These are phyloP conservation scores for Ailanthus altissimus DNA, from an alignment of 345 rosid species.

Conservation along the genomic window DNA sequence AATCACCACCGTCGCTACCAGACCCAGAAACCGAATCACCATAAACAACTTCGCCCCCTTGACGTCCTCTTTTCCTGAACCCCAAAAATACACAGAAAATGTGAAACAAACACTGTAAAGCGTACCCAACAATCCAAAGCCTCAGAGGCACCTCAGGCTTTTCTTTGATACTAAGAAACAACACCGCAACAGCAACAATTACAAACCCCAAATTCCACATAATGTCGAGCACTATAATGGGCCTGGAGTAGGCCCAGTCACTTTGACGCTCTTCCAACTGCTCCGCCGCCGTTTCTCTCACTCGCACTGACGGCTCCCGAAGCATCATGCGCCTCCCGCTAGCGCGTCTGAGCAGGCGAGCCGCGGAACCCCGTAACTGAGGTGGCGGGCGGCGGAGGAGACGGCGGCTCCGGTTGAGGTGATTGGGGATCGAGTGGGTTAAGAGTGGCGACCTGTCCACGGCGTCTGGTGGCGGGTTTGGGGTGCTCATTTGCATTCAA, in stretches of 20 bases:
- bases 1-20: constrained; percentile 40
- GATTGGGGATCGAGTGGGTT: constrained; percentile 38
- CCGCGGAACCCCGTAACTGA: constrained; percentile 58
- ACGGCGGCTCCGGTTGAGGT: constrained; percentile 60
- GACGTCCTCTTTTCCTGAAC: constrained; percentile 45
- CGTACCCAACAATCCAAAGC: constrained; percentile 71
- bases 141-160: constrained; percentile 65
- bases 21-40: constrained; percentile 29
- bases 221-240: constrained; percentile 63
- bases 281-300: constrained; percentile 85
- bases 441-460: constrained; percentile 59
- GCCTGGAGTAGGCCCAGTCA: constrained; percentile 81
- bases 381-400: constrained; percentile 55
- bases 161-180: constrained; percentile 56
- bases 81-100: constrained; percentile 58
- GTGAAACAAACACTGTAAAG: constrained; percentile 67
- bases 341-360: constrained; percentile 72
- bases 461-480: constrained; percentile 32
- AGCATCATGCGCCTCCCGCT: constrained; percentile 83
- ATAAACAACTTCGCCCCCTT: constrained; percentile 24
- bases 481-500: constrained; percentile 34
- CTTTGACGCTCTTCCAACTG: constrained; percentile 84
- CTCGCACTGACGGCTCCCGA: constrained; percentile 72
- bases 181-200: constrained; percentile 43
- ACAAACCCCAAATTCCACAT: constrained; percentile 71